Base-by-base conservation (phyloP, 208 protist species). In the Leishmania lainsoni region DNA sequence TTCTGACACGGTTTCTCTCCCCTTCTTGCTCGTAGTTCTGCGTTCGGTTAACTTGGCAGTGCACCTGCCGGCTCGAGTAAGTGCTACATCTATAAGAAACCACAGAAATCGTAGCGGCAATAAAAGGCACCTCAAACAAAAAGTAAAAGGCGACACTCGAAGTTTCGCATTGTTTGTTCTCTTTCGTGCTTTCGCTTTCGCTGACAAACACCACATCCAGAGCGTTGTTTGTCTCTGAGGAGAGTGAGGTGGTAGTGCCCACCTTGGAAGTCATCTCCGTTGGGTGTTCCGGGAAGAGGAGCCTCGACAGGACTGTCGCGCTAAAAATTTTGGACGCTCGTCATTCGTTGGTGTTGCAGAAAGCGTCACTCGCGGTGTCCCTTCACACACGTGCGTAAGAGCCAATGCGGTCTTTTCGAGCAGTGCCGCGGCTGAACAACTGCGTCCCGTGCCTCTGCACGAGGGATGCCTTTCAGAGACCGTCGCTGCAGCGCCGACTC, bases 331-430 rank as follows among this genome's bases (percentile, higher is more conserved):
- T 63, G 58, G 3, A 45, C 42, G 42, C 42, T 45, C 42, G 42
- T 45, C 26, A 32, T n/a, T 8, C 12, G 12, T 61, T 61, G 8
- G 22, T n/a, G 22, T 26, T 65, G 22, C 59, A 6, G 22, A 3
- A 8, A 51, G 17, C 8, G 5, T 26, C 9, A 10, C 26, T 17
- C 42, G 26, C 10, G 42, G 17, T 71, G 9, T 9, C 16, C 35
- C 6, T 61, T 65, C 22, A 16, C 20, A 26, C 73, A 54, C 20
- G 10, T 39, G 26, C 58, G 22, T 20, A 63, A 3, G 12, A 58
- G 35, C 14, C 59, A 76, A 63, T 76, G 54, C 48, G 54, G 12
- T 42, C 22, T 22, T 59, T 76, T 63, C 72, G 32, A 76, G 17
- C 45, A 6, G 20, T 76, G 9, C 72, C 48, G 51, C 72, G 52